Conservation (phyloP, 2,329 filamentous ascomycete genomes). For the Claviceps africana region DNA sequence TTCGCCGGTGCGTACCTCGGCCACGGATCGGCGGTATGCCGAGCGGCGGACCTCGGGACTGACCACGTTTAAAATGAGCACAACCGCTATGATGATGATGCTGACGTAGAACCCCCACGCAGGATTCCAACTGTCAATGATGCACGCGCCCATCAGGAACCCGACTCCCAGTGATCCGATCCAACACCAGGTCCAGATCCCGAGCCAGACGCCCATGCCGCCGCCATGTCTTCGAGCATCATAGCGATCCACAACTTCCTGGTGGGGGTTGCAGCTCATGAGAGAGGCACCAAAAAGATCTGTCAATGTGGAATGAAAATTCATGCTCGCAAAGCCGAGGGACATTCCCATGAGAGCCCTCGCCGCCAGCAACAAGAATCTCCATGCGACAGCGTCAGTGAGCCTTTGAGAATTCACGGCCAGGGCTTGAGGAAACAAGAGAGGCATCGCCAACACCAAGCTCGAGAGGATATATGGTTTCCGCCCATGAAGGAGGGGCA, state of each 20-base stretch:
- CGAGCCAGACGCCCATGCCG: constrained; percentile 68
- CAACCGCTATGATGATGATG: constrained; percentile 50
- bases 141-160: constrained; percentile 55
- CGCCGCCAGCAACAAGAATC: constrained; percentile 46
- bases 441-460: constrained; percentile 53
- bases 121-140: constrained; percentile 51
- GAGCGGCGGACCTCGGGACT: constrained; percentile 60
- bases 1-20: constrained; percentile 43
- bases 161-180: constrained; percentile 58
- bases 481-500: constrained; percentile 60
- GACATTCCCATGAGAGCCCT: constrained; percentile 52
- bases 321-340: constrained; percentile 65
- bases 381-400: constrained; percentile 41
- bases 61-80: constrained; percentile 55
- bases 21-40: constrained; percentile 52
- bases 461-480: constrained; percentile 63
- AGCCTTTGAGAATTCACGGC: constrained; percentile 43
- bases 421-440: constrained; percentile 64
- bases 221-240: constrained; percentile 63
- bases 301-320: constrained; percentile 55
- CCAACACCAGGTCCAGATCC: constrained; percentile 65
- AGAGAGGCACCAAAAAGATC: constrained; percentile 66
- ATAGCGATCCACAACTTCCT: constrained; percentile 52
- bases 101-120: constrained; percentile 66
- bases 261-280: constrained; percentile 57